phyloP scores from a whole-genome alignment of 2,329 filamentous ascomycete species.

The Trichoderma sp. region DNA sequence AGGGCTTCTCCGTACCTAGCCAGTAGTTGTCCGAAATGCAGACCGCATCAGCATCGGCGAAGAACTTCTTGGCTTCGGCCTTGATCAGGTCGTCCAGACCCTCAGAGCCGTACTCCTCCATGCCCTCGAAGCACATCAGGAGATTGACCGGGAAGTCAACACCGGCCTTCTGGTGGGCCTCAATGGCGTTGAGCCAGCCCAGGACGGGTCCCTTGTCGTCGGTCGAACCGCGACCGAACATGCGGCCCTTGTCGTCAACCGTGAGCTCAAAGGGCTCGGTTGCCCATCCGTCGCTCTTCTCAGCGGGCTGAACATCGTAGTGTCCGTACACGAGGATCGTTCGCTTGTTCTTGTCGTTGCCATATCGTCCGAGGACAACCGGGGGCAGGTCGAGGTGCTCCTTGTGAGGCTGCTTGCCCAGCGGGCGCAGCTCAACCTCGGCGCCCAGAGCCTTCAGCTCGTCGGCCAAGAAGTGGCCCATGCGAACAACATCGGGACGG shows the following conservation, averaged over 20 bases:
- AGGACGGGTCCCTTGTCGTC: slow-evolving; percentile 98
- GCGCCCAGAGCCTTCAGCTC: slow-evolving; percentile 86
- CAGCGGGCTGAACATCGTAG: slow-evolving; percentile 96
- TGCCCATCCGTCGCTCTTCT: slow-evolving; percentile 91
- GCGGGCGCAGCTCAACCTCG: slow-evolving; percentile 78
- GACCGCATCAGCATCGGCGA: slow-evolving; percentile 92
- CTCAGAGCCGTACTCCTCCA: slow-evolving; percentile 98
- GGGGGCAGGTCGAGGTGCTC: slow-evolving; percentile 90
- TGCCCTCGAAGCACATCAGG: slow-evolving; percentile 99
- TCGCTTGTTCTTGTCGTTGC: slow-evolving; percentile 86
- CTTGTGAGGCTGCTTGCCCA: slow-evolving; percentile 90
- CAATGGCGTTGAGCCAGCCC: slow-evolving; percentile 97
- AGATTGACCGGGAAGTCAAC: slow-evolving; percentile 96
- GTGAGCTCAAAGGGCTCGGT: slow-evolving; percentile 91
- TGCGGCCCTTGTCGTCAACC: slow-evolving; percentile 86
- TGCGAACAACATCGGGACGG: slow-evolving; percentile 89
- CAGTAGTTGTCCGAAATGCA: slow-evolving; percentile 99
- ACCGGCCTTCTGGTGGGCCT: slow-evolving; percentile 93
- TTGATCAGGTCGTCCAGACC: slow-evolving; percentile 94
- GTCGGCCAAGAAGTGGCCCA: slow-evolving; percentile 86
- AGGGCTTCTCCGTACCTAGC: slow-evolving; percentile 98
- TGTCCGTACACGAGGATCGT: slow-evolving; percentile 97
- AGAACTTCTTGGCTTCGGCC: slow-evolving; percentile 88
- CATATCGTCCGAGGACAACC: slow-evolving; percentile 88
- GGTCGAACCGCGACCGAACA: slow-evolving; percentile 94